Conservation (phyloP, 768 basidiomycete species). For the Leccinum barrowsii region DNA sequence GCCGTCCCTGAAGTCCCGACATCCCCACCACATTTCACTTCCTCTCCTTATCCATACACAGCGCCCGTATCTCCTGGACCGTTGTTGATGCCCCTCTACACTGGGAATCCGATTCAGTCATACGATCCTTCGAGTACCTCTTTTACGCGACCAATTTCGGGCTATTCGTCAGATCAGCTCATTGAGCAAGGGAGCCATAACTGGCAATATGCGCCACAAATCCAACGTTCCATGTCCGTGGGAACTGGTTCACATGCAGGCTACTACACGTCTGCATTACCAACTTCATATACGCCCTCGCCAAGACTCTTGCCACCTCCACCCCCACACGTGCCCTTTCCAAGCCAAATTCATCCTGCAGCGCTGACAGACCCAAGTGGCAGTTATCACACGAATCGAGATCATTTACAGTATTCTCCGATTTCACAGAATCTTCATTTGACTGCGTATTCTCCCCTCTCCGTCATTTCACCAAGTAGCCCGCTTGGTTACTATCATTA, state of each 20-base stretch:
- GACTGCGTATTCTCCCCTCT: constrained; percentile 53
- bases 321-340: constrained; percentile 22
- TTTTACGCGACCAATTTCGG: constrained; percentile 1
- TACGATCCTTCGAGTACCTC: constrained; percentile 8
- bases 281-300: constrained; percentile 21
- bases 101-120: constrained; percentile 10
- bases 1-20: constrained; percentile 43
- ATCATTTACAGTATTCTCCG: constrained; percentile 59
- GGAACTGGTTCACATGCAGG: constrained; percentile 35
- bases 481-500: constrained; percentile 22
- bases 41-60: constrained; percentile 20
- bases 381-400: constrained; percentile 32
- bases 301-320: constrained; percentile 27
- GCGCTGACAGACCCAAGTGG: constrained; percentile 13
- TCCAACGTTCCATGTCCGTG: constrained; percentile 53
- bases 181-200: constrained; percentile 10
- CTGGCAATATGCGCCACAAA: constrained; percentile 35
- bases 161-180: constrained; percentile 7
- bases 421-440: constrained; percentile 57
- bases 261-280: constrained; percentile 36
- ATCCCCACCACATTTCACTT: constrained; percentile 22
- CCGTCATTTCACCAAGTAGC: constrained; percentile 45
- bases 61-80: constrained; percentile 17
- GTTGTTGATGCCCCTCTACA: constrained; percentile 5
- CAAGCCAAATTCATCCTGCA: constrained; percentile 15